Conservation (phyloP, 1,284 basidiomycete genomes). For the Lentinula novae-zelandiae region DNA sequence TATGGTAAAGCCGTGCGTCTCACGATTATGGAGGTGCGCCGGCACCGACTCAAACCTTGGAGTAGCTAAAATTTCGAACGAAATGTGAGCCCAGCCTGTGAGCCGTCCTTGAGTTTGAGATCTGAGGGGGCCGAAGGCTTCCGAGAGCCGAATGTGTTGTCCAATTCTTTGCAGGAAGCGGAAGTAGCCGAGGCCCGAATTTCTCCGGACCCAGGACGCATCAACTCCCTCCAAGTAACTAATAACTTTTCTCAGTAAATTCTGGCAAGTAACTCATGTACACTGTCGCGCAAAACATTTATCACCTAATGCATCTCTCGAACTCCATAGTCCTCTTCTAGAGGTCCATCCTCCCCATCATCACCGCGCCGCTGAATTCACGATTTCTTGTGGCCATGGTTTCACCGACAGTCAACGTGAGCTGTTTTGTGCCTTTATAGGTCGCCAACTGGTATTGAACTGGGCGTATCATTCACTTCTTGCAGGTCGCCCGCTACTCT, state of each 20-base stretch:
- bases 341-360: not conserved
- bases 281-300: not conserved
- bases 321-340: not conserved
- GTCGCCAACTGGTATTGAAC: slow-evolving; percentile 2
- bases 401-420: slow-evolving; percentile 64
- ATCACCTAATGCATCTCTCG: not conserved
- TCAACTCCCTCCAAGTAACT: not conserved
- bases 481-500: slow-evolving; percentile 92
- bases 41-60: no score
- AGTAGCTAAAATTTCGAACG: no score
- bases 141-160: no score
- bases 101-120: no score
- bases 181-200: not conserved
- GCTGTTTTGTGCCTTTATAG: slow-evolving; percentile 17
- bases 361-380: slow-evolving; percentile 11
- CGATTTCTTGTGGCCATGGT: slow-evolving; percentile 35
- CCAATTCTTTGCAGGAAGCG: no score
- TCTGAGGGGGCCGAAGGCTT: no score
- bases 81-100: no score
- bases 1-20: no score
- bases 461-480: not conserved
- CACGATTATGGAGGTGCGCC: no score
- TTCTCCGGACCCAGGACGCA: not conserved
- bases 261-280: not conserved
- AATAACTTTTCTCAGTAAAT: not conserved